phyloP scores from a whole-genome alignment of 208 protist species.

The Borovskyia barvae region DNA sequence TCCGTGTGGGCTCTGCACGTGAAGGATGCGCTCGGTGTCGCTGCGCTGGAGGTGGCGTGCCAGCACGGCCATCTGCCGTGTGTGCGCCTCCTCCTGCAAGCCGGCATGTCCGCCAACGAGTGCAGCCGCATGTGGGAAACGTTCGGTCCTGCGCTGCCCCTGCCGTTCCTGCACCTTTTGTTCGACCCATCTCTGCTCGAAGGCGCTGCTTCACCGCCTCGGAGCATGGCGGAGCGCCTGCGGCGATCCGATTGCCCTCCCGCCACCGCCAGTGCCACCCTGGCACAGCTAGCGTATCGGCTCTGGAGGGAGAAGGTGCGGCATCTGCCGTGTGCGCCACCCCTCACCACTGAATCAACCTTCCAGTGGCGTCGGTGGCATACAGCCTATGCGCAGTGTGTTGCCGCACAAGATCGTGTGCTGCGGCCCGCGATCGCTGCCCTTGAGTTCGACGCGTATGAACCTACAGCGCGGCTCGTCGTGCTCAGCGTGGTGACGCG shows the following conservation, averaged over 20 bases:
- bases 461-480: slow-evolving; percentile 40
- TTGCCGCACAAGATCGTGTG: slow-evolving; percentile 42
- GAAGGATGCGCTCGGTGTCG: not conserved
- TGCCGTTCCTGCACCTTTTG: slow-evolving; percentile 20
- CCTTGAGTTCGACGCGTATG: slow-evolving; percentile 49
- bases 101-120: slow-evolving; percentile 11
- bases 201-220: not conserved
- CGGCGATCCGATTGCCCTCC: slow-evolving; percentile 16
- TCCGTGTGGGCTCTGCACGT: slow-evolving; percentile 7
- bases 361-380: slow-evolving; percentile 3
- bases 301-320: slow-evolving; percentile 48
- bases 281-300: slow-evolving; percentile 32
- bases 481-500: slow-evolving; percentile 29
- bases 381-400: slow-evolving; percentile 9
- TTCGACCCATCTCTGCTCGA: slow-evolving; percentile 20
- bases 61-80: slow-evolving; percentile 1
- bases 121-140: not conserved
- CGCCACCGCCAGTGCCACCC: slow-evolving; percentile 20
- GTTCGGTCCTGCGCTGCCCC: slow-evolving; percentile 1
- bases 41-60: slow-evolving; percentile 19
- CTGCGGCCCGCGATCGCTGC: slow-evolving; percentile 55
- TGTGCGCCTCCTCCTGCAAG: slow-evolving; percentile 14
- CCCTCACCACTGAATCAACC: not conserved
- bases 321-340: not conserved
- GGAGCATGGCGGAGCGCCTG: slow-evolving; percentile 22